Evolutionary conservation across 495 filamentous ascomycete species (phyloP).

Genomic region (Aspergillus wentii): DNA sequence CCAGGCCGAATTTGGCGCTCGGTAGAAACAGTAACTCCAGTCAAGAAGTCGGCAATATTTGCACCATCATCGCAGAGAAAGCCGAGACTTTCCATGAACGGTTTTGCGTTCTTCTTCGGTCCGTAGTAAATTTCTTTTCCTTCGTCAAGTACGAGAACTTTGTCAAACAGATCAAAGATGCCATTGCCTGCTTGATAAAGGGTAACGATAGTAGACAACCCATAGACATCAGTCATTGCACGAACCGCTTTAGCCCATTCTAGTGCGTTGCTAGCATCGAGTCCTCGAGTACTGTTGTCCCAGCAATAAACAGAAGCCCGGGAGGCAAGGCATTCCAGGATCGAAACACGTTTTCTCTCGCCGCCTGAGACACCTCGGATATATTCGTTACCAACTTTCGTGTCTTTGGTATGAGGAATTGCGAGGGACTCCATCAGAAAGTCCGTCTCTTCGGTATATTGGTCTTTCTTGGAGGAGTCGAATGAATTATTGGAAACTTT

Average conservation of each 20-base stretch:
- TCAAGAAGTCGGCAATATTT: slow-evolving; percentile 66
- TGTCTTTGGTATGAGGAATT: slow-evolving; percentile 71
- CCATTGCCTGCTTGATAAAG: slow-evolving; percentile 59
- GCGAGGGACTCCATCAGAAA: slow-evolving; percentile 66
- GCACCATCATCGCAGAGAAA: slow-evolving; percentile 58
- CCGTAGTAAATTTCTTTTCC: slow-evolving; percentile 58
- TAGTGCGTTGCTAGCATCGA: slow-evolving; percentile 56
- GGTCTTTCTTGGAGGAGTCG: slow-evolving; percentile 20
- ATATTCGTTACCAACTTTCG: slow-evolving; percentile 70
- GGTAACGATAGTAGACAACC: slow-evolving; percentile 38
- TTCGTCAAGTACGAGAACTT: slow-evolving; percentile 58
- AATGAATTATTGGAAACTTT: slow-evolving; percentile 31
- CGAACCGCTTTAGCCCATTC: slow-evolving; percentile 41
- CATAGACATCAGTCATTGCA: slow-evolving; percentile 38
- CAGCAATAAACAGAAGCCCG: slow-evolving; percentile 56
- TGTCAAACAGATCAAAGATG: slow-evolving; percentile 58
- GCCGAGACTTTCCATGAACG: slow-evolving; percentile 62
- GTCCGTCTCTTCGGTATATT: slow-evolving; percentile 53
- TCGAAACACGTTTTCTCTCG: slow-evolving; percentile 66
- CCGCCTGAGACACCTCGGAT: slow-evolving; percentile 76
- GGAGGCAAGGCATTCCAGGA: slow-evolving; percentile 57
- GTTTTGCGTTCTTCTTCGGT: slow-evolving; percentile 48
- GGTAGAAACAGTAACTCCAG: slow-evolving; percentile 60
- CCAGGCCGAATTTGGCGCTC: slow-evolving; percentile 58
- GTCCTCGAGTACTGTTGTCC: slow-evolving; percentile 57